phyloP scores from a whole-genome alignment of 176 grass and related monocot genomes.

The maize (Zea mays) region Zm-B73-REFERENCE-NAM-5.0 NC_050098.1:3450501-3451000 shows the following conservation, averaged over 20 bases:
- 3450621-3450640: conserved; percentile 48
- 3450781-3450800: background rate
- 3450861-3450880: conserved; percentile 47
- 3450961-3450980: background rate
- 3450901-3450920: conserved; percentile 48
- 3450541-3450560: no score
- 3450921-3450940: conserved; percentile 42
- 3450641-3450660: conserved; percentile 44
- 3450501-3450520: background rate
- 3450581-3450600: conserved; percentile 54
- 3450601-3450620: conserved; percentile 48
- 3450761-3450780: conserved; percentile 51
- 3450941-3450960: conserved; percentile 25
- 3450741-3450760: conserved; percentile 51
- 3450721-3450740: conserved; percentile 55
- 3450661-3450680: conserved; percentile 44
- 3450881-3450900: conserved; percentile 44
- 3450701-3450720: conserved; percentile 57
- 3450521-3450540: no score
- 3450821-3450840: background rate
- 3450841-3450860: background rate
- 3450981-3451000: background rate
- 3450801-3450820: background rate
- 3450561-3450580: conserved; percentile 38
- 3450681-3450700: conserved; percentile 56